Percentiles rank a stretch among this genome's conserved stretches.
These are phyloP conservation scores for Hirschioporus abietinus DNA, from an alignment of 768 basidiomycete genomes.

Conservation along the genomic window DNA sequence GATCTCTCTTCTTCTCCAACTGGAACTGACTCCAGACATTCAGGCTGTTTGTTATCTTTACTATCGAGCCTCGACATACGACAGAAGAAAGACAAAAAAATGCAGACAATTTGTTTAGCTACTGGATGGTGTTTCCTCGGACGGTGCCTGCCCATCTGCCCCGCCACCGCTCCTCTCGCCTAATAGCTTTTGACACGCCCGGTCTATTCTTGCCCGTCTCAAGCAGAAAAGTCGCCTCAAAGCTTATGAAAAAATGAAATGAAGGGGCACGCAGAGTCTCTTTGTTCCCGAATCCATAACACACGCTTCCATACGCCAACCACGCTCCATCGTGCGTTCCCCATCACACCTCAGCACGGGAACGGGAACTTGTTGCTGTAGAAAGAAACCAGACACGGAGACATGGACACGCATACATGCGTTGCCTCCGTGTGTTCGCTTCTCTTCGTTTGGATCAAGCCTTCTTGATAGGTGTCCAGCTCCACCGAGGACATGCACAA, in stretches of 20 bases:
- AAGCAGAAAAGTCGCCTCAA: neutral
- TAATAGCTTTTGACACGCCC: neutral
- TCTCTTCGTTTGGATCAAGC: neutral
- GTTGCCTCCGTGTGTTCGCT: neutral
- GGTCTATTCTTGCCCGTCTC: neutral
- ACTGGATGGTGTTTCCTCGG: neutral
- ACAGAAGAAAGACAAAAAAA: neutral
- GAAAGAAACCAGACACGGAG: neutral
- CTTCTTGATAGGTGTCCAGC: neutral
- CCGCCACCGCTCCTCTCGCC: constrained; percentile 1
- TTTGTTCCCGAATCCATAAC: neutral
- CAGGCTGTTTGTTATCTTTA: neutral
- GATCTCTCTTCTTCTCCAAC: too few species aligned
- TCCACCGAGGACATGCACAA: neutral
- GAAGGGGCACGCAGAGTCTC: neutral
- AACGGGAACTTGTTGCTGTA: neutral
- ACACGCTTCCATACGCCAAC: neutral
- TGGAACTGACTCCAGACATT: neutral
- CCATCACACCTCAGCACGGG: neutral
- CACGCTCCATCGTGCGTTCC: neutral
- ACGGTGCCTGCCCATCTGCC: neutral
- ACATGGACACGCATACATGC: neutral
- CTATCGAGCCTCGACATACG: neutral
- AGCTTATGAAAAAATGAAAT: neutral
- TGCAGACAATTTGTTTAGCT: neutral